Conservation (phyloP, 306 rosid genomes). For the apple (Malus domestica) region ASM211411v1 NC_041804.1:16083001-16083500, state of each 20-base stretch:
- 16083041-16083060: conserved; percentile 40
- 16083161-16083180: conserved; percentile 54
- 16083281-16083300: conserved; percentile 38
- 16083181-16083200: conserved; percentile 34
- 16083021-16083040: conserved; percentile 42
- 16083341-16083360: conserved; percentile 56
- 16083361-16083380: conserved; percentile 70
- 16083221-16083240: conserved; percentile 48
- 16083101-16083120: conserved; percentile 58
- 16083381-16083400: conserved; percentile 82
- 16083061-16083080: conserved; percentile 34
- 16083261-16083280: conserved; percentile 53
- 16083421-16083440: conserved; percentile 98
- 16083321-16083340: conserved; percentile 88
- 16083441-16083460: conserved; percentile 67
- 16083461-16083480: conserved; percentile 28
- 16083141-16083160: conserved; percentile 34
- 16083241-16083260: conserved; percentile 20
- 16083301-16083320: conserved; percentile 76
- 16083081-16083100: conserved; percentile 44
- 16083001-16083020: not conserved
- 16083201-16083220: conserved; percentile 35
- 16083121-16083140: conserved; percentile 59
- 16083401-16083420: conserved; percentile 80
- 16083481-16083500: not conserved